Evolutionary conservation across 2,329 filamentous ascomycete species (phyloP), one percentile per base, ranked within the genome.

Genomic region (Arthroderma sp.): DNA sequence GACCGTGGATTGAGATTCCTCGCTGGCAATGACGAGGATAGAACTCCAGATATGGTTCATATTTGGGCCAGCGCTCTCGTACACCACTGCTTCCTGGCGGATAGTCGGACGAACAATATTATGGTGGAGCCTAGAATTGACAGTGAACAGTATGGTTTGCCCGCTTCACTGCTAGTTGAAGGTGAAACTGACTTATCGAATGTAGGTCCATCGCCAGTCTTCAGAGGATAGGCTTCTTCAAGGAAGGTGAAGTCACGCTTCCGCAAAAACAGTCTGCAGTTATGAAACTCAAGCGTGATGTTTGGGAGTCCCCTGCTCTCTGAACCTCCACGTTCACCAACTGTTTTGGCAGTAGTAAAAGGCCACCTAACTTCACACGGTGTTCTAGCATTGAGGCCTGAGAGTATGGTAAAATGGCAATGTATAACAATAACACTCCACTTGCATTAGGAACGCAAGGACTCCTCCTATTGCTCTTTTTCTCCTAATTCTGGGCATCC

Each of bases 211-310:
- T 82, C 51, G 62, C 71, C 5, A 86, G 89, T 50, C 74, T 93
- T 10, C 74, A 84, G 50, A 66, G 76, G 5, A 73, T 74, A 0
- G 88, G 89, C 0, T 98, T 96, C 59, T 78, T 82, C 52, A 91
- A 86, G 58, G 85, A 94, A 65, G 80, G 80, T 48, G 86, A 95
- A 58, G 73, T 96, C 42, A 75, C 80, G 1, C 87, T 98, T 51
- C 82, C 87, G 1, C 88, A 96, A 61, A 98, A 98, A 64, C 87
- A 94, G 61, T 80, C 86, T 5, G 93, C 88, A 64, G 73, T 89
- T 49, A 83, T 94, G 65, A 83, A 82, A 56, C 73, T 94, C 51
- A 74, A 78, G 46, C 73, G 89, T 48, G 87, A 94, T 52, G 76
- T 73, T 15, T 96, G 87, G 83, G 75, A 83, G 38, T 79, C 77